Percentiles rank a stretch among this genome's conserved stretches.
These are phyloP conservation scores for Daldinia eschscholtzii DNA, from an alignment of 2,329 filamentous ascomycete species.

Conservation along the genomic window DNA sequence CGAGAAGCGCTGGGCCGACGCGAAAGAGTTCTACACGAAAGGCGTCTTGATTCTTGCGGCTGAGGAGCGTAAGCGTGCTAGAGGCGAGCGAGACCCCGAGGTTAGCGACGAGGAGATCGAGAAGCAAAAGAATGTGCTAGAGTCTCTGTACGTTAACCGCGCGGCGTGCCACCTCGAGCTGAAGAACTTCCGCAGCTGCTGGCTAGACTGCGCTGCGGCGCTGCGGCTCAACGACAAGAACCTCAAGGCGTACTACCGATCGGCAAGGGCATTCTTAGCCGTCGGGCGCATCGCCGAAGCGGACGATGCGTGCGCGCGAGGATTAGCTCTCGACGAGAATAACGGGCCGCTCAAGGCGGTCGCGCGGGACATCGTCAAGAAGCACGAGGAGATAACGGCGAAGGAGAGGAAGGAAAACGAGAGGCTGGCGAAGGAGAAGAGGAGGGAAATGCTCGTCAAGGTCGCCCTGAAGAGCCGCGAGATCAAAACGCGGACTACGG, in stretches of 20 bases:
- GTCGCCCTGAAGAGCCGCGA: constrained; percentile 76
- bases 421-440: constrained; percentile 65
- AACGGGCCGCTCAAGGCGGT: constrained; percentile 77
- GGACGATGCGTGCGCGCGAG: constrained; percentile 80
- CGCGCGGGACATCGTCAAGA: constrained; percentile 71
- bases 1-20: constrained; percentile 80
- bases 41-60: constrained; percentile 78
- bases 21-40: constrained; percentile 91
- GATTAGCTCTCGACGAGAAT: constrained; percentile 76
- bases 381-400: constrained; percentile 67
- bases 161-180: constrained; percentile 91
- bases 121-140: constrained; percentile 72
- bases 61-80: constrained; percentile 70
- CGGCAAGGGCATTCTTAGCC: constrained; percentile 79
- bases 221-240: constrained; percentile 84
- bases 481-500: constrained; percentile 75
- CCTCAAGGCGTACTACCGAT: constrained; percentile 92
- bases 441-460: constrained; percentile 71
- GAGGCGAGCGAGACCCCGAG: constrained; percentile 47
- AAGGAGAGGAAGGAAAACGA: constrained; percentile 68
- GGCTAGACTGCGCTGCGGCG: constrained; percentile 83
- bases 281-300: constrained; percentile 85
- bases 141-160: constrained; percentile 86
- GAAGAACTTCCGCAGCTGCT: constrained; percentile 88
- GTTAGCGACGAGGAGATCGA: constrained; percentile 63